phyloP scores from a whole-genome alignment of 352 stramenopile species.

The Elongisporangium senticosum region DNA sequence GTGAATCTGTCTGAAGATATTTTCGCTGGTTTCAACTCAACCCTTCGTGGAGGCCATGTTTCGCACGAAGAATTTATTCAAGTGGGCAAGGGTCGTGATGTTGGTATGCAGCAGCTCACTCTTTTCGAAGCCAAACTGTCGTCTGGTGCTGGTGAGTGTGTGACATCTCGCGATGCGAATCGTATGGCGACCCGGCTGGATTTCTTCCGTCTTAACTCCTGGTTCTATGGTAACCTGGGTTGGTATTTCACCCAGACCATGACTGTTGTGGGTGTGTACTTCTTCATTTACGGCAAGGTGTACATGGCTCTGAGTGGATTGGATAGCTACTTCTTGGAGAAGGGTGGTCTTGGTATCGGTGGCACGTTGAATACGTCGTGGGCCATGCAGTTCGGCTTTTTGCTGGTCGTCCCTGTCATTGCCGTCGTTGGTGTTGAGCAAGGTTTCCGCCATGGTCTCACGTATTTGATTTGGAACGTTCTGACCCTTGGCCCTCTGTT shows the following conservation, averaged over 20 bases:
- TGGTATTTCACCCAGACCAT: constrained; percentile 25
- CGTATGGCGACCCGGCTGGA: constrained; percentile 90
- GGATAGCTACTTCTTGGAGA: constrained; percentile 62
- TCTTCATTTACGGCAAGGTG: constrained; percentile 25
- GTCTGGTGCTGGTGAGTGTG: constrained; percentile 94
- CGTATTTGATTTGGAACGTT: constrained; percentile 88
- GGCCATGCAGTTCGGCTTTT: constrained; percentile 89
- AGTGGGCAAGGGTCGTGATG: constrained; percentile 93
- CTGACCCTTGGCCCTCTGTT: constrained; percentile 92
- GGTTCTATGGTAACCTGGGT: constrained; percentile 21
- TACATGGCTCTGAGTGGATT: constrained; percentile 18
- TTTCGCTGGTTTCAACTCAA: constrained; percentile 64
- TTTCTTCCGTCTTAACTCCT: constrained; percentile 93
- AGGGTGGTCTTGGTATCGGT: constrained; percentile 85
- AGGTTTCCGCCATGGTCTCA: constrained; percentile 86
- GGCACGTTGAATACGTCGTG: constrained; percentile 91
- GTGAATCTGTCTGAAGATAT: constrained; percentile 69
- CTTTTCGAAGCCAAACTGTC: constrained; percentile 95
- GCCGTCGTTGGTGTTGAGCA: constrained; percentile 93
- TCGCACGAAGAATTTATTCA: constrained; percentile 63
- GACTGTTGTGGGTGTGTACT: constrained; percentile 21
- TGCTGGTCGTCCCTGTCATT: constrained; percentile 93
- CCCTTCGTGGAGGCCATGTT: constrained; percentile 38
- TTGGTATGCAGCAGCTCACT: constrained; percentile 96
- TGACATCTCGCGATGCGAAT: constrained; percentile 91